Percentiles rank a stretch among this genome's conserved stretches.
Conservation (phyloP, 352 stramenopile species). For the Aphanomyces euteiches region DNA sequence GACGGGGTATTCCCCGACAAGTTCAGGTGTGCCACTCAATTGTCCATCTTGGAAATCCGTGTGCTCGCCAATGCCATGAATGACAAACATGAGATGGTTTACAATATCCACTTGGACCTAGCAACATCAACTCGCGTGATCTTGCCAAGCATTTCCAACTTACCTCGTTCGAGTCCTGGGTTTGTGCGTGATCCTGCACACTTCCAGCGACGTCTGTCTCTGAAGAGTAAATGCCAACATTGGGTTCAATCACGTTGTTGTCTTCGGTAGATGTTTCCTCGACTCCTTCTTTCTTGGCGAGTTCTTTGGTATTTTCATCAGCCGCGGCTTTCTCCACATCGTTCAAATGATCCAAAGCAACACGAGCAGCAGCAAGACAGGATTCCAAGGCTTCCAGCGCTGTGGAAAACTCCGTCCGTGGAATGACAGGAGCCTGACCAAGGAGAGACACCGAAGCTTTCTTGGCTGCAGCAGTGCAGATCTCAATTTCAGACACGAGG, state of each 20-base stretch:
- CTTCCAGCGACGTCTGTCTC: too few relatives aligned
- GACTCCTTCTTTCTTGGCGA: too few relatives aligned
- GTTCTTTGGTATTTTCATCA: background rate
- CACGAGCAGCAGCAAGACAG: background rate
- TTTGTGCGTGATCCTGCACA: too few relatives aligned
- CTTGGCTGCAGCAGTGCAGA: background rate
- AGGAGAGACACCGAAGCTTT: background rate
- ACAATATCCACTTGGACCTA: conserved; percentile 68
- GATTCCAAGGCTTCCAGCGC: background rate
- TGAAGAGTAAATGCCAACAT: too few relatives aligned
- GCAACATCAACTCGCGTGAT: background rate
- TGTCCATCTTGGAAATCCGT: conserved; percentile 81
- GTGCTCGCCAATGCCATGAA: conserved; percentile 84
- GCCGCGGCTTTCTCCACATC: background rate
- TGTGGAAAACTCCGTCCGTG: too few relatives aligned
- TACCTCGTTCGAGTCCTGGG: too few relatives aligned
- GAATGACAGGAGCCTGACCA: background rate
- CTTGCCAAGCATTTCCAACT: too few relatives aligned
- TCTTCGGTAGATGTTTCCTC: too few relatives aligned
- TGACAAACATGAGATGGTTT: conserved; percentile 84
- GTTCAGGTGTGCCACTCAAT: conserved; percentile 61
- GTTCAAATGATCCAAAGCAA: conserved; percentile 3
- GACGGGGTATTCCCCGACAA: conserved; percentile 68
- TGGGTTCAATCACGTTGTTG: too few relatives aligned
- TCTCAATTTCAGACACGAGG: conserved; percentile 1